Evolutionary conservation across 2,329 filamentous ascomycete species (phyloP), one percentile per base, ranked within the genome.

Genomic region (Lanzia echinophila): DNA sequence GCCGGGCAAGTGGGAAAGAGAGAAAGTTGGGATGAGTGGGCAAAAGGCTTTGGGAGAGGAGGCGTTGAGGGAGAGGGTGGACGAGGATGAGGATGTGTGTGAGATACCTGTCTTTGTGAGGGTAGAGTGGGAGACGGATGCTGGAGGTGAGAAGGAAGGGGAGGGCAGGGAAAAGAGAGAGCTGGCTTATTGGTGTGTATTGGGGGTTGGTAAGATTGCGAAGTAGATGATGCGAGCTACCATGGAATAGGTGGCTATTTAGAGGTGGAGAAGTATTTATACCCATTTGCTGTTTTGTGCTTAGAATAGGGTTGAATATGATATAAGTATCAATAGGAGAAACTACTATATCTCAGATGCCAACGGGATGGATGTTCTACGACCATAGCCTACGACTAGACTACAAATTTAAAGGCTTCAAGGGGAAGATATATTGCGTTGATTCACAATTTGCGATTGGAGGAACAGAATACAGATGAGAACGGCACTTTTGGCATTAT

Each of bases 51-150:
- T 85, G 65, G 81, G 85, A 59, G 56, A 36, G 38, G 19, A 41
- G 44, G 44, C 32, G 47, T 11, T 69, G 49, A 36, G 47, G 38
- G 50, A 53, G 20, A 53, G 34, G 19, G 34, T 53, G 15, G 47
- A 50, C 8, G 52, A 55, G 17, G 53, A 55, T 41, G 53, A 50
- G 6, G 53, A 55, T 20, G 33, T 55, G 0, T 57, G 97, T 41
- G 94, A 99, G 76, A 92, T 99, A 62, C 92, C 94, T 52, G 84
- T 99, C 65, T 95, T 95, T 74, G 89, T 99, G 57, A 81, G 90
- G 22, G 79, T 96, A 54, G 91, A 96, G 69, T 99, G 91, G 84
- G 92, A 91, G 69, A 78, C 81, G 3, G 87, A 90, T 60, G 68
- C 71, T 1, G 76, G 76, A 1, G 75, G 81, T 52, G 79, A 84